Evolutionary conservation across 129 eudicot species (phyloP).

Genomic region (Cynara cardunculus): DNA sequence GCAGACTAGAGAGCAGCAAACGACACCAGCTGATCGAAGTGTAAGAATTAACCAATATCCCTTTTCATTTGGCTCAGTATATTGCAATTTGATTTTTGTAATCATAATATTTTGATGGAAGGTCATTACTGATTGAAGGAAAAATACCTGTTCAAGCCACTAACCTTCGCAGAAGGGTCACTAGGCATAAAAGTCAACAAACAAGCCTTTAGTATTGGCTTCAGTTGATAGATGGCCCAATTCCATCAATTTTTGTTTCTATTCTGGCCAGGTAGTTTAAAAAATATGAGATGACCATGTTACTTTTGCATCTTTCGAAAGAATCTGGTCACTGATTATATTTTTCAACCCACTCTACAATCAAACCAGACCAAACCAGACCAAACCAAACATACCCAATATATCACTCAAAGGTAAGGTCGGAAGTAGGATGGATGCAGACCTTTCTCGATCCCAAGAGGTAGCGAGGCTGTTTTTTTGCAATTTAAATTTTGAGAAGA

Average conservation of each 20-base stretch:
- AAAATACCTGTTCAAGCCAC: neutral
- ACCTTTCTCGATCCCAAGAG: too few relatives aligned
- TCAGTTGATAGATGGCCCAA: neutral
- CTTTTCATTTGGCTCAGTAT: neutral
- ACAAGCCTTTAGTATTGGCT: too few relatives aligned
- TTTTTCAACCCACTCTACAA: too few relatives aligned
- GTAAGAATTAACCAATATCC: conserved; percentile 18
- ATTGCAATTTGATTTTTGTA: neutral
- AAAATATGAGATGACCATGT: neutral
- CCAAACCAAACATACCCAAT: too few relatives aligned
- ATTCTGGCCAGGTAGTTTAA: neutral
- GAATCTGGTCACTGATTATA: neutral
- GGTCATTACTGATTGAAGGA: neutral
- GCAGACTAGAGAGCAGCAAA: conserved; percentile 37
- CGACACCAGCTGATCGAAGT: conserved; percentile 22
- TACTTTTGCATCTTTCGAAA: neutral
- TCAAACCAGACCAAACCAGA: too few relatives aligned
- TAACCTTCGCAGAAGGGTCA: too few relatives aligned
- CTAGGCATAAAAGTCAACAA: too few relatives aligned
- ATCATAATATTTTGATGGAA: neutral
- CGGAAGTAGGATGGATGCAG: too few relatives aligned
- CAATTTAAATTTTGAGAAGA: too few relatives aligned
- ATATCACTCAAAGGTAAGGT: too few relatives aligned
- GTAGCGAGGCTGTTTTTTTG: too few relatives aligned
- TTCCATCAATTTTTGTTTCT: neutral